Evolutionary conservation across 495 filamentous ascomycete genomes (phyloP), one percentile per base, ranked within the genome.

Genomic region (Diplogelasinospora grovesii): DNA sequence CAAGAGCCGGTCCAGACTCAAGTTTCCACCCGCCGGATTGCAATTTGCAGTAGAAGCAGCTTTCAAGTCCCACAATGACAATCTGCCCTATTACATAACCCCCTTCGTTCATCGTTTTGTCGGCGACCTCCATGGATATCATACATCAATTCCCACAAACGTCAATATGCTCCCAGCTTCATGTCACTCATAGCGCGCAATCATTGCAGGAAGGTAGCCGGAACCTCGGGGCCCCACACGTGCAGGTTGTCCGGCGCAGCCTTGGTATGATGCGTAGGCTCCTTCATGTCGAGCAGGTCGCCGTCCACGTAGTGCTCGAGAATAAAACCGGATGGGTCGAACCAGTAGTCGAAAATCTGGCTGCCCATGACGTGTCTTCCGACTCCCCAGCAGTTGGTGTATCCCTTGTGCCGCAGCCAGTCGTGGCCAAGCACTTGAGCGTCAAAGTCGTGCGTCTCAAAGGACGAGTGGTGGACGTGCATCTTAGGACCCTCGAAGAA

Each of bases 401-500:
- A 83, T 1, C 74, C 75, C 55, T 81, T 76, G 43, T 71, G 54
- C 0, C 67, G 66, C 6, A 89, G 68, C 77, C 78, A 85, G 36
- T 83, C 71, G 56, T 89, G 84, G 2, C 84, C 84, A 4, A 87
- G 66, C 23, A 79, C 64, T 63, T 87, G 83, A 0, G 78, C 76
- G 47, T 89, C 84, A 49, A 83, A 84, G 52, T 89, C 82, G 54
- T 83, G 74, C 5, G 85, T 82, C 57, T 89, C 83, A 42, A 81
- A 89, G 3, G 73, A 78, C 20, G 73, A 75, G 52, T 89, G 84
- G 54, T 87, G 83, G 2, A 87, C 78, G 52, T 82, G 77, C 11
- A 63, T 59, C 11, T 69, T 71, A 5, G 69, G 56, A 3, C 62
- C 44, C 46, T 69, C 59, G 48, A 67, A 70, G 49, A 87, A 69